These are phyloP conservation scores for Annulohypoxylon maeteangense DNA, from an alignment of 495 filamentous ascomycete species.

Conservation along the genomic window DNA sequence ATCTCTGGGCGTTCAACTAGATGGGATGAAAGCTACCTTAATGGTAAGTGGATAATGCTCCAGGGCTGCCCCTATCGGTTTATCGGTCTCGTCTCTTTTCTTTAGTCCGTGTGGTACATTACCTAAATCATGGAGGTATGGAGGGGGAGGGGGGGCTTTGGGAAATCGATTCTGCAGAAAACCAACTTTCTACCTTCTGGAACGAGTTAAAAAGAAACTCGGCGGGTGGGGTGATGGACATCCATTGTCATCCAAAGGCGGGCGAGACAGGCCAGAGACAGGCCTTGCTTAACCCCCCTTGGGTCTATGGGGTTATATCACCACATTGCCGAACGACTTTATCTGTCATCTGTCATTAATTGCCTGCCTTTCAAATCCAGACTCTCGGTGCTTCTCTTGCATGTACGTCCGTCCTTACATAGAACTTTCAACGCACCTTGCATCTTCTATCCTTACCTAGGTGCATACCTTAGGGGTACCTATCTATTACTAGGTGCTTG, in stretches of 20 bases:
- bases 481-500: not conserved
- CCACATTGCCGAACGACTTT: slow-evolving; percentile 38
- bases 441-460: not conserved
- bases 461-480: too few species aligned
- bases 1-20: slow-evolving; percentile 3
- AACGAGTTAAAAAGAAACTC: slow-evolving; percentile 40
- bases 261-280: slow-evolving; percentile 7
- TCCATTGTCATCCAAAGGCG: not conserved
- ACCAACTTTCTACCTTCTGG: slow-evolving; percentile 38
- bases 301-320: slow-evolving; percentile 22
- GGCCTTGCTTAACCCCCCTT: slow-evolving; percentile 18
- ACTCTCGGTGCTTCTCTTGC: slow-evolving; percentile 39
- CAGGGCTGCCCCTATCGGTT: not conserved
- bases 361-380: slow-evolving; percentile 21
- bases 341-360: slow-evolving; percentile 42
- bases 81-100: slow-evolving; percentile 12
- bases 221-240: slow-evolving; percentile 32
- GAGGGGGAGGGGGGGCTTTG: slow-evolving; percentile 18
- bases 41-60: not conserved
- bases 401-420: slow-evolving; percentile 37
- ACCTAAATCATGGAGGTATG: not conserved
- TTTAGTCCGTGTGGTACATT: slow-evolving; percentile 11
- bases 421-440: not conserved
- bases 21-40: not conserved
- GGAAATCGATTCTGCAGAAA: slow-evolving; percentile 33